Conservation (phyloP, 129 eudicot genomes). For the Kitagawia praeruptora region DNA sequence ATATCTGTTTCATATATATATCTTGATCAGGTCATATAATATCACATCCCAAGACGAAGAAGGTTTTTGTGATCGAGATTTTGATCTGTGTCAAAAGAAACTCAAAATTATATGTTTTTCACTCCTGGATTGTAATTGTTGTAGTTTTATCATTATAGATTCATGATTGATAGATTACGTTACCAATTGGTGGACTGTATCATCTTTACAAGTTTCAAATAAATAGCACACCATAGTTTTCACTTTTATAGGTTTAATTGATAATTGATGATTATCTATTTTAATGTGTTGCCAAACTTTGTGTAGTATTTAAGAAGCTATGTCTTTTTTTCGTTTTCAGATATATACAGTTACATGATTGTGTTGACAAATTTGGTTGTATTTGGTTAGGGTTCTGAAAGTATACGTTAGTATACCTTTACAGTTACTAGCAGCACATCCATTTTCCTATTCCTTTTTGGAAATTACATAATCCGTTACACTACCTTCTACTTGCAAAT, state of each 20-base stretch:
- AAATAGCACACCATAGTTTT: slow-evolving; percentile 37
- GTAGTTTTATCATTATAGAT: slow-evolving; percentile 55
- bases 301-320: not conserved
- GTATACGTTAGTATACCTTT: not conserved
- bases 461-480: not conserved
- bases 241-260: slow-evolving; percentile 17
- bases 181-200: slow-evolving; percentile 42
- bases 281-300: not conserved
- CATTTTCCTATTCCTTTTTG: not conserved
- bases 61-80: slow-evolving; percentile 24
- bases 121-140: slow-evolving; percentile 31
- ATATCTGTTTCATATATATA: slow-evolving; percentile 38
- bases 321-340: not conserved
- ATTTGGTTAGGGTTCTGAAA: not conserved
- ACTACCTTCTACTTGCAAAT: not conserved
- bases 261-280: slow-evolving; percentile 14
- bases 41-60: slow-evolving; percentile 33
- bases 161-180: slow-evolving; percentile 32
- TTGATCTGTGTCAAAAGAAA: slow-evolving; percentile 44
- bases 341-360: not conserved
- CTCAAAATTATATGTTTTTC: slow-evolving; percentile 24
- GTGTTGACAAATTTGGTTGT: not conserved
- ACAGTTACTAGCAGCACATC: not conserved
- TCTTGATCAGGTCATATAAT: slow-evolving; percentile 33
- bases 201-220: slow-evolving; percentile 35